A percentile compares a stretch with the other conserved stretches of the same genome.
Conservation (phyloP, 257 asterid species). For the Nemophila menziesii region DNA sequence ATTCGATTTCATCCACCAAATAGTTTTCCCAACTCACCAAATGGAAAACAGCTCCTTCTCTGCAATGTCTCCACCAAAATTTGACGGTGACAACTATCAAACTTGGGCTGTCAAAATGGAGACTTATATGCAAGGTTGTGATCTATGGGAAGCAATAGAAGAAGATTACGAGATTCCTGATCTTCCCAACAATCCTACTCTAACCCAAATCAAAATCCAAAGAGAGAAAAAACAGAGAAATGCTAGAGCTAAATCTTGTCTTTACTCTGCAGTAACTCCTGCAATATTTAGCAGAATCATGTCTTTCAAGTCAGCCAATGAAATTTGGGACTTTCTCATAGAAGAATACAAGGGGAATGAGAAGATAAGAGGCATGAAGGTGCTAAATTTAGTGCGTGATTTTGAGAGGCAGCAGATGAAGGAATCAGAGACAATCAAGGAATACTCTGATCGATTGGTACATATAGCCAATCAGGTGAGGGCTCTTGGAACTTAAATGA, state of each 20-base stretch:
- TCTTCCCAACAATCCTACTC: neutral
- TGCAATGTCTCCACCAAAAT: neutral
- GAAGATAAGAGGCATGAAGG: slow-evolving; percentile 5
- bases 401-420: slow-evolving; percentile 13
- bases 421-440: slow-evolving; percentile 2
- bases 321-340: neutral
- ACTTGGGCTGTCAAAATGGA: neutral
- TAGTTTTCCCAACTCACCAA: no score
- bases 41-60: neutral
- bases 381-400: slow-evolving; percentile 6
- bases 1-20: no score
- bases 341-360: slow-evolving; percentile 4
- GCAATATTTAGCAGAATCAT: neutral
- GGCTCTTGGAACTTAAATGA: neutral
- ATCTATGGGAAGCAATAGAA: slow-evolving; percentile 2
- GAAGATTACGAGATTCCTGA: slow-evolving; percentile 8
- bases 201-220: slow-evolving; percentile 3
- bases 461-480: neutral
- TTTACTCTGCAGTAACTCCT: neutral
- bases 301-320: neutral
- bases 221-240: slow-evolving; percentile 2
- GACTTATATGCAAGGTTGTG: neutral
- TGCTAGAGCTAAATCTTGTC: neutral
- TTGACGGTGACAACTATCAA: neutral
- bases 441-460: slow-evolving; percentile 1